Conservation (phyloP, 768 basidiomycete genomes). For the Tephrocybe sp. region DNA sequence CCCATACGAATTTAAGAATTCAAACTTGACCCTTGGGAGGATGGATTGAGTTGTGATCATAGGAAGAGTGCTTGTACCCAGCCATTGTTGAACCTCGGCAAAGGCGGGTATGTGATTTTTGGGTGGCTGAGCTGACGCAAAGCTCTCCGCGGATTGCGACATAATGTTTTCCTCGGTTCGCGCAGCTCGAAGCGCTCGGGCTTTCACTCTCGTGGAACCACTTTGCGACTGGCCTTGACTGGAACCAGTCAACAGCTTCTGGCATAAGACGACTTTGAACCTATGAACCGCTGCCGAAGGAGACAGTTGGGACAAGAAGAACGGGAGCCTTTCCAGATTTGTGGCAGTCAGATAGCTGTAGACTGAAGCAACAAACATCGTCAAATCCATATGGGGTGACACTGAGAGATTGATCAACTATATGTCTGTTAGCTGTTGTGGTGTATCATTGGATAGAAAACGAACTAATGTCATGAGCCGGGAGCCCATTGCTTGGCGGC, state of each 20-base stretch:
- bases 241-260: conserved; percentile 23
- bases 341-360: conserved; percentile 29
- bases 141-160: not conserved
- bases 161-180: conserved; percentile 11
- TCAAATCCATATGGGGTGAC: conserved; percentile 33
- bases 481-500: conserved; percentile 30
- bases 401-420: conserved; percentile 37
- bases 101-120: conserved; percentile 18
- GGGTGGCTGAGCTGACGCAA: conserved; percentile 8
- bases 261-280: conserved; percentile 45
- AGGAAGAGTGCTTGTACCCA: conserved; percentile 13
- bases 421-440: conserved; percentile 1
- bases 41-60: conserved; percentile 8
- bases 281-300: conserved; percentile 31
- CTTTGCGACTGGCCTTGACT: not conserved
- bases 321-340: conserved; percentile 25
- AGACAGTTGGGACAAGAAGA: conserved; percentile 35
- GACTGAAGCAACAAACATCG: conserved; percentile 36
- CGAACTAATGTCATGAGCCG: conserved; percentile 31
- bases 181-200: conserved; percentile 19
- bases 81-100: conserved; percentile 17
- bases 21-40: conserved; percentile 33
- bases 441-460: conserved; percentile 15
- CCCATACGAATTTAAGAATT: conserved; percentile 37
- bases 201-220: conserved; percentile 20